These are phyloP conservation scores for Stagonosporopsis tanaceti DNA, from an alignment of 2,329 filamentous ascomycete species.

Conservation along the genomic window DNA sequence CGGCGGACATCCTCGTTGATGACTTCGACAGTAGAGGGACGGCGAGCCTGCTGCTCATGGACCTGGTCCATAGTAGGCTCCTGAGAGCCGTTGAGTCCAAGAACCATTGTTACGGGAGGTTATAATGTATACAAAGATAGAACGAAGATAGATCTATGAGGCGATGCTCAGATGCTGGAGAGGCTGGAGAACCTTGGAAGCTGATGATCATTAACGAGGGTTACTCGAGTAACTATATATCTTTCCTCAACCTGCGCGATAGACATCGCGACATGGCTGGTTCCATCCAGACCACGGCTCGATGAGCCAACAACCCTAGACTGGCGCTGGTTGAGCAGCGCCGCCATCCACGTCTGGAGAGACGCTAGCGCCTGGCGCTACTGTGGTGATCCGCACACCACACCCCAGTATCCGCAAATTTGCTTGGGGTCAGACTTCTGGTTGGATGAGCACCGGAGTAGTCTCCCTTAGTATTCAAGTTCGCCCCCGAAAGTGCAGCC, in stretches of 20 bases:
- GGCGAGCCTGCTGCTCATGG: conserved; percentile 47
- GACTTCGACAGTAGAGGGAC: conserved; percentile 46
- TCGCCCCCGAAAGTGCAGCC: conserved; percentile 31
- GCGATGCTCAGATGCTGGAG: conserved; percentile 21
- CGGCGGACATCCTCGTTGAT: conserved; percentile 42
- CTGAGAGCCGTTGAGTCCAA: conserved; percentile 36
- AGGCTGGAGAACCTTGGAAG: conserved; percentile 31
- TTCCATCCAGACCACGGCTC: conserved; percentile 34
- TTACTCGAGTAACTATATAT: conserved; percentile 34
- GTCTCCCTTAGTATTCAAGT: conserved; percentile 12
- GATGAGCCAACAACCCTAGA: conserved; percentile 24
- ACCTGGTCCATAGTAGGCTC: conserved; percentile 48
- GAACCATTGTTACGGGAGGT: conserved; percentile 32
- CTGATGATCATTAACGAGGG: conserved; percentile 29
- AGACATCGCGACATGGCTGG: conserved; percentile 27
- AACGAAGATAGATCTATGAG: conserved; percentile 8
- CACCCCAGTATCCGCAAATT: conserved; percentile 29
- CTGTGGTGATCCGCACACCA: conserved; percentile 27
- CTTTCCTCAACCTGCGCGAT: conserved; percentile 23
- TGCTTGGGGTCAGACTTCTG: conserved; percentile 11
- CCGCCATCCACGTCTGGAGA: conserved; percentile 21
- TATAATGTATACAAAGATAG: conserved; percentile 6
- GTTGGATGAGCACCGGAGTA: conserved; percentile 22
- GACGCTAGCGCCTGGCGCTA: conserved; percentile 22
- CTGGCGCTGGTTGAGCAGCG: conserved; percentile 28